Base-by-base conservation (phyloP, 176 grass and related monocot species). In the Juncus effusus region DNA sequence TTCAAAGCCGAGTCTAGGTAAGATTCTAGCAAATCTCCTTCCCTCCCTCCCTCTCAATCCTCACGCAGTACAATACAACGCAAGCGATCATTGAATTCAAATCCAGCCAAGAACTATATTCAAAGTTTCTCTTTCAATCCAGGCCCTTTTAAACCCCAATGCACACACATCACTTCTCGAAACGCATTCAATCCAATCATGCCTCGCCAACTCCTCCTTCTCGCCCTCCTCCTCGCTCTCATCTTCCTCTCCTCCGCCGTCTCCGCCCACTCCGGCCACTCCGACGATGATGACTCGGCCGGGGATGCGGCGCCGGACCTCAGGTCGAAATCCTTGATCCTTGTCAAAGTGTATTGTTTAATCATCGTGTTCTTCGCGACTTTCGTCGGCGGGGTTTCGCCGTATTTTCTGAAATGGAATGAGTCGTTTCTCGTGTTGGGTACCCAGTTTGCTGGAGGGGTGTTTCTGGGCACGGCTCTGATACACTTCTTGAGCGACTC, bases 401-500 rank as follows among this genome's bases (percentile, higher is more conserved):
- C 92, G 5, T 96, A 91, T 77, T 96, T 91, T 64, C 42, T 96
- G 35, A 90, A 82, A 50, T 96, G 92, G 92, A 85, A 96, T 59
- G 87, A 91, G 82, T 74, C 60, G 66, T 96, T 96, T 80, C 79
- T 96, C 0, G 77, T 59, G 16, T 78, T 96, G 14, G 92, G 92
- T 60, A 91, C 82, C 37, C 92, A 96, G 80, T 96, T 96, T 59
- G 87, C 92, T 3, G 92, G 82, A 10, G 87, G 92, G 1, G 92
- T 96, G 15, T 91, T 96, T 82, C 74, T 96, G 3, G 92, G 84
- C 55, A 96, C 92, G 2, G 92, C 92, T 28, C 77, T 91, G 69
- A 91, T 96, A 76, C 92, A 96, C 67, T 91, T 96, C 77, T 85
- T 96, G 79, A 84, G 82, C 85, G 87, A 96, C 58, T 69, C 92